Conservation (phyloP, 306 rosid genomes). For the Mimosa bimucronata region DNA sequence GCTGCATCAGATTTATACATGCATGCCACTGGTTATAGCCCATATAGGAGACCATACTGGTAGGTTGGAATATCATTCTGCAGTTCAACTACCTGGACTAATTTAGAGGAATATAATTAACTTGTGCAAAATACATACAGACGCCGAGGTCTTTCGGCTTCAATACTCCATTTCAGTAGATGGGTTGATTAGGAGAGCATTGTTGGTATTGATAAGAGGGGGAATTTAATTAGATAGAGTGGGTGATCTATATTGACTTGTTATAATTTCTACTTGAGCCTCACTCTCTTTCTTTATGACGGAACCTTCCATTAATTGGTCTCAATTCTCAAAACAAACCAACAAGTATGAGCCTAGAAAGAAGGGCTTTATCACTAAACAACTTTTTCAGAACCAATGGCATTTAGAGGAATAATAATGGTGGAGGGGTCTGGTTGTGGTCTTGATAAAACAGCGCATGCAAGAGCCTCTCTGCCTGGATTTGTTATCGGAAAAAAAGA, state of each 20-base stretch:
- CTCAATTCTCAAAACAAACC: constrained; percentile 1
- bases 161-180: not conserved
- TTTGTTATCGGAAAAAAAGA: no score
- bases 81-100: constrained; percentile 67
- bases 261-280: not conserved
- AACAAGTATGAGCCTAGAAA: not conserved
- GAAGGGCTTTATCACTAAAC: not conserved
- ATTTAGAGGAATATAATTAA: not conserved
- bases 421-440: not conserved
- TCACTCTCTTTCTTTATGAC: constrained; percentile 31
- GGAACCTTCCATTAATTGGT: not conserved
- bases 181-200: not conserved
- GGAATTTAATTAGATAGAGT: constrained; percentile 34
- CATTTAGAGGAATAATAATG: no score
- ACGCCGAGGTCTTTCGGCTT: not conserved
- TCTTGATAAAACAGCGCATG: not conserved
- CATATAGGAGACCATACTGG: constrained; percentile 1
- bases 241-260: constrained; percentile 59
- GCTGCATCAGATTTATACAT: constrained; percentile 42
- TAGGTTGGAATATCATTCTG: constrained; percentile 45
- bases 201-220: not conserved
- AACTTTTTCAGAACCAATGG: not conserved
- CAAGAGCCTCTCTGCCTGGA: no score
- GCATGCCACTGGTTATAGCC: not conserved
- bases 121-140: not conserved